Evolutionary conservation across 345 rosid species (phyloP).

Genomic region (Syzygium aqueum): DNA sequence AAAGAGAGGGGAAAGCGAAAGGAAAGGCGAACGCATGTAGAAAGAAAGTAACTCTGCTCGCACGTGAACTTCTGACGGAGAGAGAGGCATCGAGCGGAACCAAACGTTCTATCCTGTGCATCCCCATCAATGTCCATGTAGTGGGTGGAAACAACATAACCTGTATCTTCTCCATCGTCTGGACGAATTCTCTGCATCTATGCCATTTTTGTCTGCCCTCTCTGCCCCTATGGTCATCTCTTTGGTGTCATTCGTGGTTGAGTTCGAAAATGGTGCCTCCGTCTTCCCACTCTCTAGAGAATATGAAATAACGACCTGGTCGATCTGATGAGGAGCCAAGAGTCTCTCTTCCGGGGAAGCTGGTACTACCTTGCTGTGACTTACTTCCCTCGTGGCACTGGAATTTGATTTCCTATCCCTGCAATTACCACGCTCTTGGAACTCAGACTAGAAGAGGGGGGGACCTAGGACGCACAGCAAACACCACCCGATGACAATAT

Average conservation of each 20-base stretch:
- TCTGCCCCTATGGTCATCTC: background rate
- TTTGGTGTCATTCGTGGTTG: background rate
- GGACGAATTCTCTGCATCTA: slow-evolving; percentile 3
- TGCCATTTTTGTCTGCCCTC: slow-evolving; percentile 4
- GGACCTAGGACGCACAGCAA: background rate
- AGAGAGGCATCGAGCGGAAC: background rate
- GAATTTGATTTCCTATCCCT: slow-evolving; percentile 29
- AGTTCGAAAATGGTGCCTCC: background rate
- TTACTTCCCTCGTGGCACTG: slow-evolving; percentile 38
- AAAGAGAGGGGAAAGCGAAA: background rate
- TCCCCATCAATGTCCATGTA: background rate
- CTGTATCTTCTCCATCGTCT: slow-evolving; percentile 2
- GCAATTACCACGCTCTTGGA: background rate
- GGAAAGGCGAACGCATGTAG: background rate
- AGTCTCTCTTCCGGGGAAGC: slow-evolving; percentile 33
- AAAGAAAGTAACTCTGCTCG: background rate
- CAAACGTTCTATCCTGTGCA: background rate
- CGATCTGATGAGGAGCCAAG: background rate
- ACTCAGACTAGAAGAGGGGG: background rate
- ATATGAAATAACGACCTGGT: slow-evolving; percentile 7
- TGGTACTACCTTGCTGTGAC: slow-evolving; percentile 44
- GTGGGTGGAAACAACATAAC: slow-evolving; percentile 30
- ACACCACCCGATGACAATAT: background rate
- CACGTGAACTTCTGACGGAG: background rate
- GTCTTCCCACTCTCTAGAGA: background rate